Percentiles rank a stretch among this genome's conserved stretches.
Conservation (phyloP, 768 basidiomycete species). For the Lactifluus subvellereus region DNA sequence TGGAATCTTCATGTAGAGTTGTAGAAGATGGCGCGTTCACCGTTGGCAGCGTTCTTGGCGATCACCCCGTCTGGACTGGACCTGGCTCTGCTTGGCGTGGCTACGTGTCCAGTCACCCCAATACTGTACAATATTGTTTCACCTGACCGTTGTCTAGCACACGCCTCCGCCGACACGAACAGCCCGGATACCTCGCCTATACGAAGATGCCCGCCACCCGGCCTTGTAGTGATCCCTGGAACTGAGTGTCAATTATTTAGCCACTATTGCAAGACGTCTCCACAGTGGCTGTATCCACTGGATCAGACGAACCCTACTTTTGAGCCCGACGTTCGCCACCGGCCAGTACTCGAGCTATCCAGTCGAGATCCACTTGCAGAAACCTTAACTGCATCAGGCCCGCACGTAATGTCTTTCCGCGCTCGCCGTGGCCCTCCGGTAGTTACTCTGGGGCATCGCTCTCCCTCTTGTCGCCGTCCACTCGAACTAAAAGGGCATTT, state of each 20-base stretch:
- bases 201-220: neutral
- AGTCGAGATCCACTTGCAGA: neutral
- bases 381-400: neutral
- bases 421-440: neutral
- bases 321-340: neutral
- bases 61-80: neutral
- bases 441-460: neutral
- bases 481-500: neutral
- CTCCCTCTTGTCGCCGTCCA: neutral
- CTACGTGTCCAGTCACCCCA: neutral
- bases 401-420: neutral
- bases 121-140: neutral
- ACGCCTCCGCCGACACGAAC: neutral
- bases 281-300: neutral
- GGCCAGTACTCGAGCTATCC: neutral
- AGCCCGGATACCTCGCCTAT: neutral
- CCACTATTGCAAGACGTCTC: neutral
- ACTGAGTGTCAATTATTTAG: neutral
- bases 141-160: neutral
- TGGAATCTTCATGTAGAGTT: neutral
- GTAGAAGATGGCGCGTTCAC: neutral
- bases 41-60: neutral
- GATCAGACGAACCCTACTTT: neutral
- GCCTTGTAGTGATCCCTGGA: neutral
- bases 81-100: neutral